Base-by-base conservation (phyloP, 2,329 filamentous ascomycete species). In the Cladosporium austrohemisphaericum region DNA sequence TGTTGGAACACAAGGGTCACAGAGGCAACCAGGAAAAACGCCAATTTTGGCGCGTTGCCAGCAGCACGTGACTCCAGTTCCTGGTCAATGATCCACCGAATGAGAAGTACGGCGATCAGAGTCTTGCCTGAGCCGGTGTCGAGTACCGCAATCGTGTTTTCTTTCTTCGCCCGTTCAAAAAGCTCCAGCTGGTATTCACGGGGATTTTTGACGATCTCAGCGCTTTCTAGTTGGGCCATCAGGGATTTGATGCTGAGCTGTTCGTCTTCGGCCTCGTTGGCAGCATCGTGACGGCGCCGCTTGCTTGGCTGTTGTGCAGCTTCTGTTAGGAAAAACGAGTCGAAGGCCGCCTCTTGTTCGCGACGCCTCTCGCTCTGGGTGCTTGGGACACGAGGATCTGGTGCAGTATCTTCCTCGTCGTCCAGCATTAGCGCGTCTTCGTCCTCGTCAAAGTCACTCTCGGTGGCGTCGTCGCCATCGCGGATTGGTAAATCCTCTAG, bases 41-140 rank as follows among this genome's bases (percentile, higher is more conserved):
- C 80, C 7, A 88, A 78, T 22, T 84, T 83, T 29, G 74, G 79
- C 0, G 72, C 61, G n/a, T 75, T 74, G 2, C 85, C 85, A 2
- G 69, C 60, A 0, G 74, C 76, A 31, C 90, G 80, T 55, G 81
- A 72, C 54, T 88, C 83, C 1, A 96, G 70, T 65, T 98, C 93
- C 52, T 84, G 74, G 31, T 89, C 81, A 23, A 97, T 76, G 8
- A 81, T 77, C 65, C 94, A 80, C 31, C 84, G 81, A 19, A 97
- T 76, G 4, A 98, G 76, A 2, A 97, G 76, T 1, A 88, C 90
- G 0, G 93, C 91, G 58, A 98, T 96, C n/a, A 96, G 75, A 0
- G 93, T 98, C 70, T 98, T 98, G 2, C 93, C 93, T 3, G 89
- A 90, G 10, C 93, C 89, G n/a, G 92, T 96, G 61, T 94, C 90